These are phyloP conservation scores for Metschnikowia koreensis DNA, from an alignment of 805 yeast genomes.

Conservation along the genomic window DNA sequence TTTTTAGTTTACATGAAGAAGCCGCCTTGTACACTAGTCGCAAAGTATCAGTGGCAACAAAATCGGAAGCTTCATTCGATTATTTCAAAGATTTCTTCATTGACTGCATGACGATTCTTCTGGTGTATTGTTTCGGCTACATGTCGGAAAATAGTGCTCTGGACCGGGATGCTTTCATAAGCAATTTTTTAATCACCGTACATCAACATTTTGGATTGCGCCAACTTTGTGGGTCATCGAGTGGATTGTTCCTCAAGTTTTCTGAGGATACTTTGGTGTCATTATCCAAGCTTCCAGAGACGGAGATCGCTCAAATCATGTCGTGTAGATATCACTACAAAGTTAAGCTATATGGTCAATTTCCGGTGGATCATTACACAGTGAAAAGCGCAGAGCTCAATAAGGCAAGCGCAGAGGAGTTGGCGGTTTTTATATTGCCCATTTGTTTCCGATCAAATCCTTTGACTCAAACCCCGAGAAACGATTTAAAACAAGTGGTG, in stretches of 20 bases:
- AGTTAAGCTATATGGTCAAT: conserved; percentile 56
- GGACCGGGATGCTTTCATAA: conserved; percentile 39
- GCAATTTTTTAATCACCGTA: conserved; percentile 44
- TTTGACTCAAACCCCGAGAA: conserved; percentile 55
- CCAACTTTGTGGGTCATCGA: conserved; percentile 63
- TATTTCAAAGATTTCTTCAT: conserved; percentile 47
- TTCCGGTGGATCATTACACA: conserved; percentile 64
- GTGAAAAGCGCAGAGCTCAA: conserved; percentile 29
- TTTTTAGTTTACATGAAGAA: conserved; percentile 54
- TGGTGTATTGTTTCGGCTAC: conserved; percentile 33
- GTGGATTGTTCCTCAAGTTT: conserved; percentile 60
- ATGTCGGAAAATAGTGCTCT: background rate
- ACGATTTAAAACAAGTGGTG: conserved; percentile 68
- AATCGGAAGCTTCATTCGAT: conserved; percentile 43
- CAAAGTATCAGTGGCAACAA: conserved; percentile 40
- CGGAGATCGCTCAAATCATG: conserved; percentile 72
- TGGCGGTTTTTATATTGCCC: conserved; percentile 52
- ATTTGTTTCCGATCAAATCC: conserved; percentile 60
- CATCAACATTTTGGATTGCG: conserved; percentile 75
- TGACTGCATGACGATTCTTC: conserved; percentile 34
- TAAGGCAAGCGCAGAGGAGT: conserved; percentile 28
- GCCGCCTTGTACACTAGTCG: conserved; percentile 37
- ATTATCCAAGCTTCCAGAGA: conserved; percentile 49
- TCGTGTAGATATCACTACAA: conserved; percentile 74
- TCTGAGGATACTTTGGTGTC: conserved; percentile 53